Evolutionary conservation across 2,329 filamentous ascomycete species (phyloP).

Genomic region (Penicillium sp.): DNA sequence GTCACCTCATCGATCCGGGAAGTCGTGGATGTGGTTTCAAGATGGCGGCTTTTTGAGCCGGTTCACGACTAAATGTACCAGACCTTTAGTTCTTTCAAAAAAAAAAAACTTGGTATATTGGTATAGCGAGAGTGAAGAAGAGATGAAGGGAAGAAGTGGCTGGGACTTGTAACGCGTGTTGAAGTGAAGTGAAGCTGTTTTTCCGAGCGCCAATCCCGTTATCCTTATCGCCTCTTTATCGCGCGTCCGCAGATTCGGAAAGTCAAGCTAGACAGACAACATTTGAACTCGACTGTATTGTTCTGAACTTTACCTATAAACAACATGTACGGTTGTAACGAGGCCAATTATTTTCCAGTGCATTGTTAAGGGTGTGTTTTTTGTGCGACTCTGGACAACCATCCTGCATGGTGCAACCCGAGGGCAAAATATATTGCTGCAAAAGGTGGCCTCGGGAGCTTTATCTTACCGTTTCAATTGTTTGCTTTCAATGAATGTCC

Average conservation of each 20-base stretch:
- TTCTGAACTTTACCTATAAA: no score
- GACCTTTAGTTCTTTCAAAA: not conserved
- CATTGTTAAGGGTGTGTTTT: not conserved
- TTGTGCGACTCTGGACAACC: not conserved
- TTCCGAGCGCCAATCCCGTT: constrained; percentile 1
- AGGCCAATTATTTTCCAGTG: not conserved
- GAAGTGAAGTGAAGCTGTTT: constrained; percentile 14
- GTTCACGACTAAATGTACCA: not conserved
- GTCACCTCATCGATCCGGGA: constrained; percentile 1
- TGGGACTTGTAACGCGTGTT: constrained; percentile 1
- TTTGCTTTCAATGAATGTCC: not conserved
- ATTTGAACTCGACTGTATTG: not conserved
- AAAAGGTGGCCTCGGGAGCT: not conserved
- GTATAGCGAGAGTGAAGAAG: not conserved
- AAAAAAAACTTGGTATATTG: no score
- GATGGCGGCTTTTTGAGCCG: not conserved
- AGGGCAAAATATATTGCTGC: not conserved
- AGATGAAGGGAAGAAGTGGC: not conserved
- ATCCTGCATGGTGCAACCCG: not conserved
- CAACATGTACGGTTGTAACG: no score
- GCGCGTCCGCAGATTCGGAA: not conserved
- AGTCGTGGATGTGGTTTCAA: not conserved
- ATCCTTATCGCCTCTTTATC: constrained; percentile 8
- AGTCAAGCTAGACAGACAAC: no score
- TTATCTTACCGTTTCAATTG: not conserved